Conservation (phyloP, 208 protist genomes). For the Balamuthia mandrillaris region DNA sequence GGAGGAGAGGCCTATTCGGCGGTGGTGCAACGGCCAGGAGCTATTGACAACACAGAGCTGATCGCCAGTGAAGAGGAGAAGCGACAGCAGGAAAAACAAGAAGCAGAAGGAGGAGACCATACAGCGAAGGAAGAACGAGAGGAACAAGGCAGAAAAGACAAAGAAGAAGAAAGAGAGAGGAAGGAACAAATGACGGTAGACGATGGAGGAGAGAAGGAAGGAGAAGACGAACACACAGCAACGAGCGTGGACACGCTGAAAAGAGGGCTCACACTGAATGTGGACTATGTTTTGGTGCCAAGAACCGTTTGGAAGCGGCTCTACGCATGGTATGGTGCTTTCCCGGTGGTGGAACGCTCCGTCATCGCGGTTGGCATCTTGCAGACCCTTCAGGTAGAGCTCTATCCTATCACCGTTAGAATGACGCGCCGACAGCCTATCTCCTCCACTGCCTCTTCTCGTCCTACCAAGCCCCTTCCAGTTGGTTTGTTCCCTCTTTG, state of each 20-base stretch:
- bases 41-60: constrained; percentile 11
- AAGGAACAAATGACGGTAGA: too few relatives aligned
- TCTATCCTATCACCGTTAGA: neutral
- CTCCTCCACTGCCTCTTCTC: neutral
- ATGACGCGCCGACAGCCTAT: neutral
- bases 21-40: neutral
- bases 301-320: neutral
- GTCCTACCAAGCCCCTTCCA: neutral
- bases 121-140: neutral
- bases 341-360: neutral
- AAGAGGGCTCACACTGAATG: neutral
- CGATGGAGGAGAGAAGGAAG: neutral
- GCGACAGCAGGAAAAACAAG: neutral
- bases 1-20: neutral
- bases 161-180: too few relatives aligned
- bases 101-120: neutral
- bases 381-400: constrained; percentile 4
- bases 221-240: neutral
- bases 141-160: too few relatives aligned
- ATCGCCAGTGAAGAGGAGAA: neutral
- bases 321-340: neutral
- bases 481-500: neutral
- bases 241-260: neutral
- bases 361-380: neutral
- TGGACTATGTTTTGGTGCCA: constrained; percentile 3